Base-by-base conservation (phyloP, 2,329 filamentous ascomycete genomes). In the Graphiopsis chlorocephala region DNA sequence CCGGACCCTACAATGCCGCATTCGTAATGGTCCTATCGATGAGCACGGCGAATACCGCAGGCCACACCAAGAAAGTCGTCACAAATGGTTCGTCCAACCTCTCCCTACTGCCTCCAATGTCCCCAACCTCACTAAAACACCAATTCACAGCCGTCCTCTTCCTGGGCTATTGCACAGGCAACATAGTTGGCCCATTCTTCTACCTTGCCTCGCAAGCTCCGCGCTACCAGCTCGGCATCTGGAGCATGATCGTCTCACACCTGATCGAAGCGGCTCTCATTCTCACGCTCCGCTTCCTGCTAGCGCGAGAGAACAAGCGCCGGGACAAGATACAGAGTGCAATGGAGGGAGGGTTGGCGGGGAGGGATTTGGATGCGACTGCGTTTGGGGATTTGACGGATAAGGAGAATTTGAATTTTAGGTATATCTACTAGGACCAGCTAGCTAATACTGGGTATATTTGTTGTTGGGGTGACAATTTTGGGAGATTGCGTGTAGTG, bases 61-160 rank as follows among this genome's bases (percentile, higher is more conserved):
- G 85, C 0, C 84, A 87, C 67, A 86, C 85, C 1, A 88, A 88
- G 72, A 87, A 89, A 71, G 85, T 88, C 53, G 83, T 88, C 84
- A 62, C 60, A 17, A 62, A 62, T 75, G 1, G 70, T 77, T 0
- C 76, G 86, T 64, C 81, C 80, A 50, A 84, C 78, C 0, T n/a
- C 77, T 38, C 82, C 0, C 73, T 87, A 2, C 77, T 88, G n/a
- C 17, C 1, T 23, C 5, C 25, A 12, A 6, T 7, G 2, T 17
- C 6, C 23, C n/a, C 45, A 52, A 33, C 38, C n/a, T 29, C 3
- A 29, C 42, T 50, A 48, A 48, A 26, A 29, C 1, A 79, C 80
- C 0, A 87, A 1, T 12, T 84, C 0, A 89, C 86, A 0, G 87
- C 83, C n/a, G 80, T 89, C 11, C 79, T 90, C 1, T 88, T 90